These are phyloP conservation scores for Lentinula sp. DNA, from an alignment of 768 basidiomycete species.

Conservation along the genomic window DNA sequence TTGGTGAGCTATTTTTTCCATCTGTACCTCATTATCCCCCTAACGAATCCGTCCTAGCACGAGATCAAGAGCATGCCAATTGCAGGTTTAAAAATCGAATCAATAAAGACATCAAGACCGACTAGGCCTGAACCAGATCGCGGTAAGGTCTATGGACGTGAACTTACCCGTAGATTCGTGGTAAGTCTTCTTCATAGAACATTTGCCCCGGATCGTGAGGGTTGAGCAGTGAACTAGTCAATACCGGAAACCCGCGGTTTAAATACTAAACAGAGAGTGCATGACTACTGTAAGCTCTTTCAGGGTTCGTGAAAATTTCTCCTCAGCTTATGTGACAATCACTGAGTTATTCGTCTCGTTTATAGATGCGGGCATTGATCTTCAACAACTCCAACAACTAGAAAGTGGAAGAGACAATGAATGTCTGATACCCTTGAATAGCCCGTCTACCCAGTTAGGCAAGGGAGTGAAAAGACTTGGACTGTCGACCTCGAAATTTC, in stretches of 20 bases:
- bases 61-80: neutral
- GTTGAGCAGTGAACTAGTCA: neutral
- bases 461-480: neutral
- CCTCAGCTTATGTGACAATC: neutral
- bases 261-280: neutral
- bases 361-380: neutral
- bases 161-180: neutral
- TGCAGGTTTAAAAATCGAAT: neutral
- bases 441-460: neutral
- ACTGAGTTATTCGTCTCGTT: neutral
- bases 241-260: neutral
- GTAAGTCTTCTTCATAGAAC: neutral
- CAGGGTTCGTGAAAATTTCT: neutral
- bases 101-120: neutral
- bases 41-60: neutral
- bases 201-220: neutral
- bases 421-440: neutral
- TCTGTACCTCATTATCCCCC: neutral
- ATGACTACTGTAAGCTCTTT: neutral
- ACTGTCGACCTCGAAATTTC: neutral
- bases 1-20: neutral
- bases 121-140: neutral
- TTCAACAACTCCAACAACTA: neutral
- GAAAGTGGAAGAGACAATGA: neutral
- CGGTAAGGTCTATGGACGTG: neutral